phyloP scores from a whole-genome alignment of 306 rosid species.

The Prunus padus region DNA sequence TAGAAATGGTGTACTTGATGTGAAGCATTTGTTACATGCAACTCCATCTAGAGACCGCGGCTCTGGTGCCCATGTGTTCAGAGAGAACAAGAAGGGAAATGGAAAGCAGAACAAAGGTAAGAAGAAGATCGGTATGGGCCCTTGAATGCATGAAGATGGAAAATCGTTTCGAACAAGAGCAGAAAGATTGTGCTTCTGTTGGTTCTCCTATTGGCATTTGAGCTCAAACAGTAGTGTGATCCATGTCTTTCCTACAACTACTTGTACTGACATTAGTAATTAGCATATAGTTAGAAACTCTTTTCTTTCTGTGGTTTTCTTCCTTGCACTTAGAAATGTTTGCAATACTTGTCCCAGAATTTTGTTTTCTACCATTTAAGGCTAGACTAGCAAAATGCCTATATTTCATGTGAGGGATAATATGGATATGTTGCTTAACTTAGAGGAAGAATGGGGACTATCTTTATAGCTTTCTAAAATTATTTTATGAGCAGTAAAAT shows the following conservation, averaged over 20 bases:
- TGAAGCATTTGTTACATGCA: constrained; percentile 57
- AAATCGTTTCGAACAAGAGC: not conserved
- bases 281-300: not conserved
- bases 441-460: too few relatives aligned
- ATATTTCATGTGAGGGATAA: too few relatives aligned
- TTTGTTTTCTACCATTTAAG: too few relatives aligned
- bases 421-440: too few relatives aligned
- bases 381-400: too few relatives aligned
- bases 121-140: constrained; percentile 32
- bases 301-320: too few relatives aligned
- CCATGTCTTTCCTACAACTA: too few relatives aligned
- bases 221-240: not conserved
- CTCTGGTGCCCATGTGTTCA: constrained; percentile 14
- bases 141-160: constrained; percentile 8
- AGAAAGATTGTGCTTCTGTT: not conserved
- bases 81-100: constrained; percentile 38
- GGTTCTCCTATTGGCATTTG: not conserved
- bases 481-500: too few relatives aligned
- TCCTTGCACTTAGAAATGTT: too few relatives aligned
- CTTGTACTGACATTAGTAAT: not conserved
- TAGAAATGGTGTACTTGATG: constrained; percentile 74
- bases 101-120: constrained; percentile 35
- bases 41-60: constrained; percentile 36
- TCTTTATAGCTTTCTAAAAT: too few relatives aligned
- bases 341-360: too few relatives aligned